Evolutionary conservation across 768 basidiomycete species (phyloP).

Genomic region (Termitomyces sp.): DNA sequence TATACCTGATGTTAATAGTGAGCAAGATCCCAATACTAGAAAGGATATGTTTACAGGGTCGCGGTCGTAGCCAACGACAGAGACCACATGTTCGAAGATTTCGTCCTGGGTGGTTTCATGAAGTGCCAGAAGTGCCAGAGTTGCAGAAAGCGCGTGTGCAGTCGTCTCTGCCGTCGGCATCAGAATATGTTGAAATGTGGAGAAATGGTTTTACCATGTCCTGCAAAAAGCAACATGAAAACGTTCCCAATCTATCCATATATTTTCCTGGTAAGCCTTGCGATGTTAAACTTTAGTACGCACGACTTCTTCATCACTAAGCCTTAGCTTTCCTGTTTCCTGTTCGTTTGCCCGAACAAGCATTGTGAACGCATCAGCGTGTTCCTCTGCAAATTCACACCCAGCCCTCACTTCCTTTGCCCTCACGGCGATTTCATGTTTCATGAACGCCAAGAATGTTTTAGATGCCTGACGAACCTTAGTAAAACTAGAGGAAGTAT

Average conservation of each 20-base stretch:
- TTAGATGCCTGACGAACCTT: conserved; percentile 21
- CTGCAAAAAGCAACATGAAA: conserved; percentile 48
- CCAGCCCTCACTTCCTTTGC: conserved; percentile 20
- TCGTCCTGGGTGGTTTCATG: conserved; percentile 38
- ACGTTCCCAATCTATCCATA: conserved; percentile 46
- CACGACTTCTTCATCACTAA: conserved; percentile 36
- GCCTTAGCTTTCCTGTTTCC: conserved; percentile 30
- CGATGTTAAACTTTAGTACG: background rate
- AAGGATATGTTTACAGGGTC: conserved; percentile 22
- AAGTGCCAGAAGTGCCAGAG: conserved; percentile 34
- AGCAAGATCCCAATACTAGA: background rate
- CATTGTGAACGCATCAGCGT: conserved; percentile 33
- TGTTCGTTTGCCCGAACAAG: conserved; percentile 41
- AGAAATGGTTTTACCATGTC: conserved; percentile 37
- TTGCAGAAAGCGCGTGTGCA: conserved; percentile 35
- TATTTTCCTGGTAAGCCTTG: background rate
- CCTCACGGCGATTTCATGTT: conserved; percentile 24
- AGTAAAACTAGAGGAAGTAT: conserved; percentile 18
- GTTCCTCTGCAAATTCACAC: background rate
- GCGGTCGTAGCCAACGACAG: conserved; percentile 25
- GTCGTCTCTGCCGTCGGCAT: conserved; percentile 31
- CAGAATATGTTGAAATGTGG: background rate
- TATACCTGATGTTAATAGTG: conserved; percentile 22
- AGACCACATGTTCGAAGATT: conserved; percentile 30
- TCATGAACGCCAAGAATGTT: conserved; percentile 30